Conservation (phyloP, 768 basidiomycete species). For the Gymnopilus junonius region DNA sequence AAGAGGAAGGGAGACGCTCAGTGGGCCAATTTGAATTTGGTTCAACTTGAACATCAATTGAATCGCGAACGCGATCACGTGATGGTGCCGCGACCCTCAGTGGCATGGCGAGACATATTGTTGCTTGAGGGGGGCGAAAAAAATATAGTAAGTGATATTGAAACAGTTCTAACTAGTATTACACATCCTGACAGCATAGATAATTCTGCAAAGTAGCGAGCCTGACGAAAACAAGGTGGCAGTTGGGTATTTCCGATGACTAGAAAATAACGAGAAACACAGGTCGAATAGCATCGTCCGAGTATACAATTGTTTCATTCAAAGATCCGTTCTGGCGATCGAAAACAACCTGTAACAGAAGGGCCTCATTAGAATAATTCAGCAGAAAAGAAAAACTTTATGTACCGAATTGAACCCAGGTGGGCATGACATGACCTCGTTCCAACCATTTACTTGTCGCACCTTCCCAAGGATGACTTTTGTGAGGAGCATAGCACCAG, state of each 20-base stretch:
- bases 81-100: neutral
- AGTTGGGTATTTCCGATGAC: neutral
- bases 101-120: neutral
- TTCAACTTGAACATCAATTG: neutral
- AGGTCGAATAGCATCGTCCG: slow-evolving; percentile 36
- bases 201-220: neutral
- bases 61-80: slow-evolving; percentile 14
- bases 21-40: neutral
- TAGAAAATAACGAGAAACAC: slow-evolving; percentile 34
- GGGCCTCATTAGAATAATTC: neutral
- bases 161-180: neutral
- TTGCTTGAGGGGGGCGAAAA: neutral
- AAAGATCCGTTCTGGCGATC: slow-evolving; percentile 23
- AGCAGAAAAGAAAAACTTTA: too few relatives aligned
- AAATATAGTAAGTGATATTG: neutral
- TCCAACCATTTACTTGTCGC: slow-evolving; percentile 20
- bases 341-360: slow-evolving; percentile 23
- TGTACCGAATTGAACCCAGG: slow-evolving; percentile 33
- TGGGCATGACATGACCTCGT: slow-evolving; percentile 29
- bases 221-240: neutral
- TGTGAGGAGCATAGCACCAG: slow-evolving; percentile 30
- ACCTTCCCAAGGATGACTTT: slow-evolving; percentile 35
- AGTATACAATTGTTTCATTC: slow-evolving; percentile 37
- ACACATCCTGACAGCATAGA: neutral
- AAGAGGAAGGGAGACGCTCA: neutral